Conservation (phyloP, 139 green algal genomes). For the Picochlorum sp. region DNA sequence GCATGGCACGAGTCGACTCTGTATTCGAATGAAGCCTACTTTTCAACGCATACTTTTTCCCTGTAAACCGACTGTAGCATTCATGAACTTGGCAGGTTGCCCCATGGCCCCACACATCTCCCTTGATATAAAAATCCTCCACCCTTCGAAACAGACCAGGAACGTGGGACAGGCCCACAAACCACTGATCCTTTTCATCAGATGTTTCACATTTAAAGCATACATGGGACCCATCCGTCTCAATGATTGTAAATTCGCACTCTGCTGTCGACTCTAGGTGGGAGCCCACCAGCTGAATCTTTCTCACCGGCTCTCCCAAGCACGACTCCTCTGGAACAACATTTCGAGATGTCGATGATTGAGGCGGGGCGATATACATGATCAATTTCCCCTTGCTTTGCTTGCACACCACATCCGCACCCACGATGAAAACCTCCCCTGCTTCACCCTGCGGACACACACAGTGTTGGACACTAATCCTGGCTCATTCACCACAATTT, state of each 20-base stretch:
- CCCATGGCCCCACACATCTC: constrained; percentile 18
- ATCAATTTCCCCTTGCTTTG: background rate
- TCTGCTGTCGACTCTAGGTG: constrained; percentile 4
- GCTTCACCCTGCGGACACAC: constrained; percentile 1
- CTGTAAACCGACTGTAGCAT: constrained; percentile 9
- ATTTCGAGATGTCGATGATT: background rate
- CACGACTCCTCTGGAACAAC: background rate
- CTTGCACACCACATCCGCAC: constrained; percentile 1
- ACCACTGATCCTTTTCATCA: constrained; percentile 17
- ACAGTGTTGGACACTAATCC: too few species aligned
- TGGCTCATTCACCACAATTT: too few species aligned
- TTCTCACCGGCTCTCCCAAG: background rate
- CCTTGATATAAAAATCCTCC: constrained; percentile 21
- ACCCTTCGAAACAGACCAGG: constrained; percentile 23
- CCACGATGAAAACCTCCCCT: constrained; percentile 8
- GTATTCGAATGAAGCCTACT: background rate
- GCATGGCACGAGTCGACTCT: constrained; percentile 17
- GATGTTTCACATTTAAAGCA: background rate
- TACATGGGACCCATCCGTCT: background rate
- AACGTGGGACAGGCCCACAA: constrained; percentile 17
- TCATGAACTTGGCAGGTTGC: constrained; percentile 25
- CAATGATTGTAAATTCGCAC: constrained; percentile 2
- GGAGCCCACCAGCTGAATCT: constrained; percentile 20
- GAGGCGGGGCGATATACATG: background rate
- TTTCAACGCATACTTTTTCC: constrained; percentile 21